Percentiles rank a stretch among this genome's conserved stretches.
These are phyloP conservation scores for Pholiota conissans DNA, from an alignment of 768 basidiomycete genomes.

Conservation along the genomic window DNA sequence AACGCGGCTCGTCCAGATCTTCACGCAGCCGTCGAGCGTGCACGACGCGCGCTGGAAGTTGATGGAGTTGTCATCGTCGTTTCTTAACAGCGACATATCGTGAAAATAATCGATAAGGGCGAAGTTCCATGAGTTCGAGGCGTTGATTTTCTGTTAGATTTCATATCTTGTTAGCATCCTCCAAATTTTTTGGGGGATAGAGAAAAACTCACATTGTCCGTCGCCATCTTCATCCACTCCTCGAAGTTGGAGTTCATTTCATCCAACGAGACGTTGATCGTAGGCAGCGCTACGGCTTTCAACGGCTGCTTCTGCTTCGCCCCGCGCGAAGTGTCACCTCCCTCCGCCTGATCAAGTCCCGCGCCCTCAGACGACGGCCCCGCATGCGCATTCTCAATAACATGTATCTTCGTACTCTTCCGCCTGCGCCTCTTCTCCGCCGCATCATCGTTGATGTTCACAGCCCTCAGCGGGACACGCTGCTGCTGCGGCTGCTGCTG, in stretches of 20 bases:
- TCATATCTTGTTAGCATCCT: slow-evolving; percentile 12
- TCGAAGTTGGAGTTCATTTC: slow-evolving; percentile 94
- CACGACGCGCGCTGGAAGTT: slow-evolving; percentile 99
- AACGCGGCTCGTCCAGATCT: slow-evolving; percentile 98
- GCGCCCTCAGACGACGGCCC: slow-evolving; percentile 59
- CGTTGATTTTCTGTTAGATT: slow-evolving; percentile 89
- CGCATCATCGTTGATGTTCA: slow-evolving; percentile 78
- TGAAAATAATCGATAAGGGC: slow-evolving; percentile 99
- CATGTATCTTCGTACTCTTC: slow-evolving; percentile 69
- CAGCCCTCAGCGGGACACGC: slow-evolving; percentile 43
- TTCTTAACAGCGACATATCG: slow-evolving; percentile 93
- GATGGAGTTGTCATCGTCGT: slow-evolving; percentile 92
- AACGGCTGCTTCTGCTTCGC: slow-evolving; percentile 61
- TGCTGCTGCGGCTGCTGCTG: no score
- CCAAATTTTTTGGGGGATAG: not conserved
- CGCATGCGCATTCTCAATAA: slow-evolving; percentile 55
- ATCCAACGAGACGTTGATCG: slow-evolving; percentile 67
- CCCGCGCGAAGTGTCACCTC: slow-evolving; percentile 40
- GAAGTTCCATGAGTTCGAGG: slow-evolving; percentile 96
- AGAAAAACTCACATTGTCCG: slow-evolving; percentile 79
- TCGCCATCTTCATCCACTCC: slow-evolving; percentile 99
- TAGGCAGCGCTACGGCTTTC: slow-evolving; percentile 58
- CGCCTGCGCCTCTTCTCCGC: slow-evolving; percentile 84
- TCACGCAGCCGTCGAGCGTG: slow-evolving; percentile 97
- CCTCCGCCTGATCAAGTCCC: slow-evolving; percentile 30